These are phyloP conservation scores for Daldinia vernicosa DNA, from an alignment of 495 filamentous ascomycete genomes.

Conservation along the genomic window DNA sequence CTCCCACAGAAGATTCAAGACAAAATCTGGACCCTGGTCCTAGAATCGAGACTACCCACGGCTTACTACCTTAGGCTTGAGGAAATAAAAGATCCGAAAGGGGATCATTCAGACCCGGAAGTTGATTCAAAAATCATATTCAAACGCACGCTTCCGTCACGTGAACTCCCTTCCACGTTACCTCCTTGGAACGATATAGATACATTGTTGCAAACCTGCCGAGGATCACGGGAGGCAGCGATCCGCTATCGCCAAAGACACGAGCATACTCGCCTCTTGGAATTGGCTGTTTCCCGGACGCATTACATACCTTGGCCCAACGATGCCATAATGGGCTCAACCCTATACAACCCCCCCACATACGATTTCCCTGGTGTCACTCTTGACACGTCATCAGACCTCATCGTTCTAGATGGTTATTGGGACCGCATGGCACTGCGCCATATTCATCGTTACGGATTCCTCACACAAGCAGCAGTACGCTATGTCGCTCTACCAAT, in stretches of 20 bases:
- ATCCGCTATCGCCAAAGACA: not conserved
- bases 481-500: not conserved
- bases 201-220: not conserved
- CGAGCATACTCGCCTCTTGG: not conserved
- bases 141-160: not conserved
- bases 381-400: not conserved
- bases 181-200: not conserved
- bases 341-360: not conserved
- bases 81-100: not conserved
- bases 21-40: not conserved
- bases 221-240: not conserved
- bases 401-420: not conserved
- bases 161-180: not conserved
- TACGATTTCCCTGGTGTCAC: not conserved
- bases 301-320: not conserved
- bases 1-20: not conserved
- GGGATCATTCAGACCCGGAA: not conserved
- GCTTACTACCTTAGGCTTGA: not conserved
- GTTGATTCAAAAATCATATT: not conserved
- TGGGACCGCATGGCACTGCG: not conserved
- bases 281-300: not conserved
- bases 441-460: not conserved
- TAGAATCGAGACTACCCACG: not conserved
- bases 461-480: not conserved
- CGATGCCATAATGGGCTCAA: not conserved